Evolutionary conservation across 805 yeast species (phyloP), one percentile per base, ranked within the genome.

Genomic region (Naumovozyma baii): DNA sequence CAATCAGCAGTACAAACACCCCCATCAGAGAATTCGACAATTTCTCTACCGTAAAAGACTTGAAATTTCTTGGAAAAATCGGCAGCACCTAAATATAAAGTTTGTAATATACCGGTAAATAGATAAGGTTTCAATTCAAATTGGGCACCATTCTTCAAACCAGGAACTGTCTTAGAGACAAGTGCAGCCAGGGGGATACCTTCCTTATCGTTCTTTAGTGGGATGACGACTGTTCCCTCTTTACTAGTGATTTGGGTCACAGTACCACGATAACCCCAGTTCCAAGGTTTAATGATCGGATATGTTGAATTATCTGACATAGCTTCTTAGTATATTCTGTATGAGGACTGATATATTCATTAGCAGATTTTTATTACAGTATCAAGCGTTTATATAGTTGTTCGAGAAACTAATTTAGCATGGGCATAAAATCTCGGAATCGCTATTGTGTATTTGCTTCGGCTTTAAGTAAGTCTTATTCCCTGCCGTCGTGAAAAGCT

Each of bases 1-100:
- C 80, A 78, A 62, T 87, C 96, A 14, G 83, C 73, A 13, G 92
- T 75, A 41, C 81, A 75, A 20, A 74, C 69, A 5, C 90, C 90
- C 9, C 80, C 81, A 52, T 86, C 95, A 3, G 66, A 54, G 41
- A 73, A 73, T 28, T 58, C 59, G 34, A 76, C 64, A 8, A 81
- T 53, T 49, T 82, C 75, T 50, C 96, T 70, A 2, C 94, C 94
- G 48, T 86, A 88, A 57, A 76, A 76, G 2, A 83, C 73, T 33
- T 63, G 62, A 46, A 79, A 80, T 20, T 60, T 59, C 32, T 65
- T 63, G n/a, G 74, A 65, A 41, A 72, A 71, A 40, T 70, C 69
- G 30, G 76, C 73, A 17, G 68, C 60, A 2, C 80, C 73, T 34
- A 88, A 75, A 52, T 75, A 78, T 55, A 81, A 54, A 2, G 95